Base-by-base conservation (phyloP, 345 rosid species). In the Anacardium occidentale region DNA sequence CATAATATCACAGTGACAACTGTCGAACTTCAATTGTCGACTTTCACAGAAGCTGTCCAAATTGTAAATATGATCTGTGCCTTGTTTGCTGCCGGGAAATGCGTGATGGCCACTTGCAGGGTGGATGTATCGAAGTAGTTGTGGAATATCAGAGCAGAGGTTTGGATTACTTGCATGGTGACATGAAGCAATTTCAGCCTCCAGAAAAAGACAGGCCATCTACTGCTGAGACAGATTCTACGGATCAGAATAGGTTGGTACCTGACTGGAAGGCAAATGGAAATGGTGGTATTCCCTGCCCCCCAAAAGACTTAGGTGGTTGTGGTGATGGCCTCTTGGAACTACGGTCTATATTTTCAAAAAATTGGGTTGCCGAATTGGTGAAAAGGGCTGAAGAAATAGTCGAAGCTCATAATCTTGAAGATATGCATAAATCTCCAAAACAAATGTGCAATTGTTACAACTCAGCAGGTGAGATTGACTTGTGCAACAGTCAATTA, bases 21-120 rank as follows among this genome's bases (percentile, higher is more conserved):
- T 86, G 88, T 77, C 74, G 74, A 78, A 85, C 88, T 59, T 80
- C 85, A 18, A 84, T 82, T 20, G 66, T 74, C 17, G 88, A 84
- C 67, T 77, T 69, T 20, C 84, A 82, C 65, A 77, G 85, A 69
- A 81, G 75, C 65, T 84, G 88, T 74, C 75, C 76, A 60, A 64
- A 75, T 15, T 82, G 88, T 66, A 70, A 72, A 12, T 75, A 69
- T 73, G 82, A 82, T 70, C 80, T 84, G 26, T 84, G 88, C 80
- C 75, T 82, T 58, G 64, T n/a, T 25, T 84, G 85, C 56, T 84
- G 88, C 66, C 47, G 66, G 25, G 88, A 79, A 75, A 54, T 82
- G 21, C 78, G 82, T n/a, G 68, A 64, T 40, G 85, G 88, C n/a
- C 24, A 52, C 54, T 66, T 79, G 69, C 78, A 60, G 62, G 80